A percentile compares a stretch with the other conserved stretches of the same genome.
Evolutionary conservation across 805 yeast species (phyloP).

Genomic region (Suhomyces pyralidae): DNA sequence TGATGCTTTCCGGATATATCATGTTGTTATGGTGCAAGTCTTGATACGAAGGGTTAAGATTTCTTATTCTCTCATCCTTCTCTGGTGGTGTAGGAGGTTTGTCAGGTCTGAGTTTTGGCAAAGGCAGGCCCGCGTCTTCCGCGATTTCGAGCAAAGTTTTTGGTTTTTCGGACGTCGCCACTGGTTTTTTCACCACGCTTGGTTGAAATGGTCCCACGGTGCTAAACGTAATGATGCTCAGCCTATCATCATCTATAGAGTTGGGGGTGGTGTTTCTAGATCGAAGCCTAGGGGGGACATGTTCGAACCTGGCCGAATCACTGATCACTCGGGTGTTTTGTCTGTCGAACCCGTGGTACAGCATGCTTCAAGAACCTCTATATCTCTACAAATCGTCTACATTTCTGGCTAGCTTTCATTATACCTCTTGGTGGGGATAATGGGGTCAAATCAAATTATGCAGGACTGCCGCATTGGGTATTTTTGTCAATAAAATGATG

Average conservation of each 20-base stretch:
- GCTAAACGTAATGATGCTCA: conserved; percentile 9
- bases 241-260: conserved; percentile 7
- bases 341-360: background rate
- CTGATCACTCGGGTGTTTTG: conserved; percentile 21
- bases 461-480: conserved; percentile 3
- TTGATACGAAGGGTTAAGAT: conserved; percentile 1
- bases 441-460: background rate
- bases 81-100: conserved; percentile 5
- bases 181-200: background rate
- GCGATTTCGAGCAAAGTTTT: conserved; percentile 6
- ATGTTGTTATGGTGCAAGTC: conserved; percentile 2
- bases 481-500: background rate
- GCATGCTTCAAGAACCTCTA: background rate
- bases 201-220: conserved; percentile 2
- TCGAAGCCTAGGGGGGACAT: conserved; percentile 23
- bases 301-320: conserved; percentile 33
- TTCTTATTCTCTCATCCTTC: conserved; percentile 10
- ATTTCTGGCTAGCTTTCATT: background rate
- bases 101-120: conserved; percentile 4
- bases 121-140: background rate
- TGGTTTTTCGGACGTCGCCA: background rate
- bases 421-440: background rate
- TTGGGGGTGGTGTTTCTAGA: conserved; percentile 34
- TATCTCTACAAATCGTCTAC: background rate
- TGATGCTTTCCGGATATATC: conserved; percentile 5